Base-by-base conservation (phyloP, 805 yeast genomes). In the Kuraishia piskuri region DNA sequence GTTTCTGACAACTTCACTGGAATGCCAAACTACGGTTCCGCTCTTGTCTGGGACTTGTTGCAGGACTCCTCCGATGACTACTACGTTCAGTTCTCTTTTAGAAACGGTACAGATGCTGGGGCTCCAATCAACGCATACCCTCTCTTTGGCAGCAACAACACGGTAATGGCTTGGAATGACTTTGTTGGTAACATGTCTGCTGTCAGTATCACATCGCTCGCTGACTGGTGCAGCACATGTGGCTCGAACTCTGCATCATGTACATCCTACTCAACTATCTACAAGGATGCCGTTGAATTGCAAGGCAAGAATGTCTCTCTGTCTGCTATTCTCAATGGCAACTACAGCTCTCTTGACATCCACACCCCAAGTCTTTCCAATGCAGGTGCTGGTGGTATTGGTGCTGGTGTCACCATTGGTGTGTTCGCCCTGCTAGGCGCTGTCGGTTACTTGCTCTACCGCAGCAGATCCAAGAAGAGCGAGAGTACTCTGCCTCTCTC, bases 301-400 rank as follows among this genome's bases (percentile, higher is more conserved):
- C 62, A 60, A 50, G 52, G 53, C 20, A 55, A 63, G 17, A 75
- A 75, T 49, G 67, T 65, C 48, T 53, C 64, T 37, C 56, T 71
- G n/a, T 53, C 62, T 6, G 61, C 56, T 36, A 26, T 69, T 26
- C 62, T 61, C 7, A 55, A 54, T 45, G 70, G 73, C 48, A 61
- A 65, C 55, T 62, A 59, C 59, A 56, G 61, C 8, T 54, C 63
- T 8, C 58, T 63, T 31, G 55, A 59, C 50, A 49, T 62, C 50
- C 22, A 52, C 36, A 50, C 50, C 7, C 55, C 62, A 48, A 57
- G 61, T 10, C 60, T 73, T 50, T 50, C 68, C 6, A 62, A 67
- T 20, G 78, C 78, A 10, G 77, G 55, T 45, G 80, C 79, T 24
- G 80, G 80, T 54, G 80, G 79, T 53, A 74, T 76, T 57, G 80